Percentiles rank a stretch among this genome's conserved stretches.
Conservation (phyloP, 352 stramenopile genomes). For the Phytophthora constricta region DNA sequence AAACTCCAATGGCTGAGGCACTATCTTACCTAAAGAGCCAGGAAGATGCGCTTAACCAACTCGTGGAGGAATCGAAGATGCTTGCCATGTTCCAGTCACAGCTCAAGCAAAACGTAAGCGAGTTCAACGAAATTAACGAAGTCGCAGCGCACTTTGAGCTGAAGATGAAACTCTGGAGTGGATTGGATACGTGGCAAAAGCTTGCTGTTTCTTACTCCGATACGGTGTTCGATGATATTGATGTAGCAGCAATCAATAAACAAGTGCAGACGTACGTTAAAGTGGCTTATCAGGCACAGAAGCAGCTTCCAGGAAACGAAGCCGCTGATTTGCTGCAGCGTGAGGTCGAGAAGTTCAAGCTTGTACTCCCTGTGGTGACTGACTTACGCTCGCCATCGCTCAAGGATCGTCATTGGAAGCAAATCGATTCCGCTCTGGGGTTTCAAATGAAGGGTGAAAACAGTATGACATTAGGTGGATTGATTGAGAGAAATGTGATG, state of each 20-base stretch:
- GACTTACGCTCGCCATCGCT: slow-evolving; percentile 72
- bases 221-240: slow-evolving; percentile 90
- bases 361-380: slow-evolving; percentile 80
- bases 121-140: slow-evolving; percentile 91
- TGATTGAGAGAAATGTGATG: slow-evolving; percentile 91
- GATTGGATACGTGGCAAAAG: slow-evolving; percentile 84
- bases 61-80: slow-evolving; percentile 85
- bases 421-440: slow-evolving; percentile 82
- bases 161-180: slow-evolving; percentile 93
- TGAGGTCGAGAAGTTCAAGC: slow-evolving; percentile 92
- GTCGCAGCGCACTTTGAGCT: slow-evolving; percentile 86
- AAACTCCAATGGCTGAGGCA: slow-evolving; percentile 77
- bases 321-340: slow-evolving; percentile 79
- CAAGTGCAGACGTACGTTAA: slow-evolving; percentile 91
- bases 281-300: slow-evolving; percentile 85
- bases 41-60: slow-evolving; percentile 69
- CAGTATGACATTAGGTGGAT: slow-evolving; percentile 80
- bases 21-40: slow-evolving; percentile 78
- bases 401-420: slow-evolving; percentile 79
- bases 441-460: slow-evolving; percentile 89
- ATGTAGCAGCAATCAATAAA: slow-evolving; percentile 88
- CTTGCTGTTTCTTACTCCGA: slow-evolving; percentile 79
- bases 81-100: slow-evolving; percentile 90
- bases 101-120: slow-evolving; percentile 87
- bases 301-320: slow-evolving; percentile 89